Evolutionary conservation across 2,329 filamentous ascomycete genomes (phyloP), one percentile per base, ranked within the genome.

Genomic region (Fusarium torreyae): DNA sequence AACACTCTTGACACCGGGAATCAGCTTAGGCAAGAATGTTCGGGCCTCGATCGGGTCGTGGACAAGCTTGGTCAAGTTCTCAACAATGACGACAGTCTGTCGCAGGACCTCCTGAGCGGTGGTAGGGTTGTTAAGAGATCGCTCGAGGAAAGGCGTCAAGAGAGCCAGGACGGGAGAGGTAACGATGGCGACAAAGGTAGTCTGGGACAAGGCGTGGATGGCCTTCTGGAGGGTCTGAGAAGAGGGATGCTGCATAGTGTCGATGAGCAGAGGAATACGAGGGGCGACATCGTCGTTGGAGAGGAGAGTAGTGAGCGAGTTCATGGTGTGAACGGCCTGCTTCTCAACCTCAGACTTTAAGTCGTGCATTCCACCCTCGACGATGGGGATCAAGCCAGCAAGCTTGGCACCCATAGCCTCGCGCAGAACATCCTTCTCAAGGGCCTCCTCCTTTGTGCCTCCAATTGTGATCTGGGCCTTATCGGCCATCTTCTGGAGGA

Each of bases 11-110:
- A 99, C 92, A 88, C 96, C 96, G 43, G 96, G 96, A 77, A 93
- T 92, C 53, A 99, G 86, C 82, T 97, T 98, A 52, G 96, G 96
- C 78, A 99, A 83, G 86, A 99, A 99, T 57, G 93, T 93, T 71
- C 96, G 89, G 34, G 96, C 96, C 84, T 99, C 96, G 63, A 97
- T 89, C 15, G 96, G 96, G 79, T 91, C 94, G 81, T 99, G 96
- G 28, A 99, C 96, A 33, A 99, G 89, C 85, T 97, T 98, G 65
- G 96, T 99, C 84, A 99, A 85, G 83, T 99, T 99, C 84, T 99
- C 96, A 20, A 96, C 92, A 52, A 99, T 97, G 56, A 99, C 94
- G 31, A 97, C 94, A 4, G 96, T 97, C 83, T 98, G 95, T 66
- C 96, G 92, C 57, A 98, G 86, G 22, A 98, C 94, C 82, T 99